These are phyloP conservation scores for Rhipidocladum racemiflorum DNA, from an alignment of 176 grass and related monocot species.

Conservation along the genomic window DNA sequence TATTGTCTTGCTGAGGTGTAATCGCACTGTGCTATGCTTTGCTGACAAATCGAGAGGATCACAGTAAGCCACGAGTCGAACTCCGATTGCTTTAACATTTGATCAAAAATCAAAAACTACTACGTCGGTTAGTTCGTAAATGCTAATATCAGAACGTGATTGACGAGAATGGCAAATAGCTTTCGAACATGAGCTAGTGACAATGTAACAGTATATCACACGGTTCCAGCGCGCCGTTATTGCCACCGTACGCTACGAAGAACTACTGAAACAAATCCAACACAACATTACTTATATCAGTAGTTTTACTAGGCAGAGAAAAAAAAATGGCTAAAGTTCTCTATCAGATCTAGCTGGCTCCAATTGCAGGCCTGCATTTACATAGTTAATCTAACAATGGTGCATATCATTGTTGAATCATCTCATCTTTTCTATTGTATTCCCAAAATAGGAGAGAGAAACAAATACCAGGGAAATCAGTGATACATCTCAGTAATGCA, in stretches of 20 bases:
- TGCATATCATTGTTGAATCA: conserved; percentile 1
- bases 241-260: too few species aligned
- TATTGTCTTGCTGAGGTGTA: conserved; percentile 11
- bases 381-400: background rate
- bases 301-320: background rate
- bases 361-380: conserved; percentile 1
- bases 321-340: background rate
- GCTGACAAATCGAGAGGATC: background rate
- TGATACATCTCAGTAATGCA: conserved; percentile 28
- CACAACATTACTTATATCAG: background rate
- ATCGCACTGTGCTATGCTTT: conserved; percentile 7
- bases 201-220: background rate
- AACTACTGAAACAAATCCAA: background rate
- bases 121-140: background rate
- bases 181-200: background rate
- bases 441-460: background rate
- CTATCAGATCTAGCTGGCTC: background rate
- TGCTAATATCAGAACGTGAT: background rate
- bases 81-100: background rate
- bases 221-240: background rate
- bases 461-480: background rate
- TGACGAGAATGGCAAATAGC: background rate
- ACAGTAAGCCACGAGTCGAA: background rate
- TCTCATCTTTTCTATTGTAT: conserved; percentile 18
- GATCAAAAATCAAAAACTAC: background rate